Conservation (phyloP, 2,329 filamentous ascomycete species). For the Stromatinia cepivora region DNA sequence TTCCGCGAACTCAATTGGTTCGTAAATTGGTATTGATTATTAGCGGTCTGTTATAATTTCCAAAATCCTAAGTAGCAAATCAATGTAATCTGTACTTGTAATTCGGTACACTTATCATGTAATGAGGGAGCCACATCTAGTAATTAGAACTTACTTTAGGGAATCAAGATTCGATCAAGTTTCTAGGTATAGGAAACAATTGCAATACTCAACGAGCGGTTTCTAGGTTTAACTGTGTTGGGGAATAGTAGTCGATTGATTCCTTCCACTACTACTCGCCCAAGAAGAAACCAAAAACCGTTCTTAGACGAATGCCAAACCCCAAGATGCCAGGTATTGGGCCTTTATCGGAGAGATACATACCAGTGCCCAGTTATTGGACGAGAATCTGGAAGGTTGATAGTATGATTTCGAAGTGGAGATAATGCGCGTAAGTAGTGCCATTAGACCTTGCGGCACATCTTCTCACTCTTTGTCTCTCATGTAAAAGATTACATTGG, state of each 20-base stretch:
- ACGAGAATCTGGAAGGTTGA: not conserved
- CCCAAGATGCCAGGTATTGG: not conserved
- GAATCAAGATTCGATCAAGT: not conserved
- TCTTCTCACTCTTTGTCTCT: not conserved
- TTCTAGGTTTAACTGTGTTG: not conserved
- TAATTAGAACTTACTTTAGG: not conserved
- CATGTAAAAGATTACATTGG: not conserved
- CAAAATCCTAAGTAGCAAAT: not conserved
- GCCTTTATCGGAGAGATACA: not conserved
- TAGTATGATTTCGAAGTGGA: slow-evolving; percentile 4
- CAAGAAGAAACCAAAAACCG: not conserved
- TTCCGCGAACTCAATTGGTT: not conserved
- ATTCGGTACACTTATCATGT: not conserved
- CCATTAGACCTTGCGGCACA: not conserved
- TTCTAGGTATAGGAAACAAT: not conserved
- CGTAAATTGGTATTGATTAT: not conserved
- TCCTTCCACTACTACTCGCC: not conserved
- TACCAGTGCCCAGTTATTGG: not conserved
- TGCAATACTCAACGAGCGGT: not conserved
- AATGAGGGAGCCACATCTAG: not conserved
- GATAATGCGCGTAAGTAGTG: not conserved
- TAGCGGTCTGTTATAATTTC: not conserved
- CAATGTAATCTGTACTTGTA: not conserved
- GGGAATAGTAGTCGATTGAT: not conserved
- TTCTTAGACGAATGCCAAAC: not conserved